Conservation (phyloP, 805 yeast genomes). For the Clavispora asparagi region DNA sequence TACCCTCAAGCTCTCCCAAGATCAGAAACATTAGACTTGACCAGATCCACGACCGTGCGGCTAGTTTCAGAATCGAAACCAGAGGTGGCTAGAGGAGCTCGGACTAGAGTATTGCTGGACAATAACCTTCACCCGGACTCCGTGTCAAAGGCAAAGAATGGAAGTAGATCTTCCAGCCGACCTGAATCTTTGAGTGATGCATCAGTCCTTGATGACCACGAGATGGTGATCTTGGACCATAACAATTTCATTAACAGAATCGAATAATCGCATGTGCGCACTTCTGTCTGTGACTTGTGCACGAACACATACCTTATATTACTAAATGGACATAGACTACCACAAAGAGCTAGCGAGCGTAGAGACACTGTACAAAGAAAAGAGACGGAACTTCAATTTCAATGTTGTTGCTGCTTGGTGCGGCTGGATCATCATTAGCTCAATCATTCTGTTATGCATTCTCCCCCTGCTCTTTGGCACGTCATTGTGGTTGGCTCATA, state of each 20-base stretch:
- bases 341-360: background rate
- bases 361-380: no score
- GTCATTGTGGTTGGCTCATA: constrained; percentile 31
- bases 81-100: background rate
- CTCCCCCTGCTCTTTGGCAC: constrained; percentile 9
- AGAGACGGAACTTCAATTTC: background rate
- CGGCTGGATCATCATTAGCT: constrained; percentile 6
- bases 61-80: background rate
- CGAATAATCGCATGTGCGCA: background rate
- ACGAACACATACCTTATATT: background rate
- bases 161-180: background rate
- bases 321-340: background rate
- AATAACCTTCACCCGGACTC: background rate
- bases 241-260: constrained; percentile 9
- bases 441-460: constrained; percentile 6
- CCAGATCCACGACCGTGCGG: background rate
- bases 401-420: constrained; percentile 2
- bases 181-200: background rate
- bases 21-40: background rate
- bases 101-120: constrained; percentile 1
- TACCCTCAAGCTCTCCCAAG: constrained; percentile 11
- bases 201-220: constrained; percentile 12
- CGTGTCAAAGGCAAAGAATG: background rate
- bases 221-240: constrained; percentile 9
- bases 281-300: background rate